Conservation (phyloP, 345 rosid species). For the Rhodamnia argentea region DNA sequence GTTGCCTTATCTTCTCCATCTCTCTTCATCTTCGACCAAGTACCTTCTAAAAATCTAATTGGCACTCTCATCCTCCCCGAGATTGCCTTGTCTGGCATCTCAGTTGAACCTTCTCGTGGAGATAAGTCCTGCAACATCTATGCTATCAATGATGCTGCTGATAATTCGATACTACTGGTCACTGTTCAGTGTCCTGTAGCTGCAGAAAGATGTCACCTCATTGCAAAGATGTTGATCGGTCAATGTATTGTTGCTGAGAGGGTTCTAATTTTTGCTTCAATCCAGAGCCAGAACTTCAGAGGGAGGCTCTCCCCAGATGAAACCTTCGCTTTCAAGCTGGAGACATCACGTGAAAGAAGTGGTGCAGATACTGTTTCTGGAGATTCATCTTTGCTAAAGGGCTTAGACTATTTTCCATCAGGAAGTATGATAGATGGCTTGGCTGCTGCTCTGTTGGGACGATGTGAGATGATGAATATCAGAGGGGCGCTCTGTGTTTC, state of each 20-base stretch:
- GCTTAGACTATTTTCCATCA: conserved; percentile 73
- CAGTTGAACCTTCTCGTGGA: conserved; percentile 44
- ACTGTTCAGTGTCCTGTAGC: conserved; percentile 55
- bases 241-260: conserved; percentile 54
- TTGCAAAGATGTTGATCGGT: conserved; percentile 67
- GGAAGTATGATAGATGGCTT: conserved; percentile 84
- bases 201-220: conserved; percentile 56
- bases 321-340: conserved; percentile 63
- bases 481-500: conserved; percentile 63
- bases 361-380: conserved; percentile 8
- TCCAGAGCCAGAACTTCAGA: conserved; percentile 74
- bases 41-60: conserved; percentile 50
- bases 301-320: conserved; percentile 76
- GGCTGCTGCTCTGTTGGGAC: conserved; percentile 70
- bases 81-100: conserved; percentile 54
- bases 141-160: conserved; percentile 25
- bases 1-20: conserved; percentile 70
- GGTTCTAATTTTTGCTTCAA: conserved; percentile 58
- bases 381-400: conserved; percentile 24
- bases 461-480: conserved; percentile 60
- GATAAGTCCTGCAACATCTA: conserved; percentile 85
- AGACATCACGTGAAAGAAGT: conserved; percentile 57
- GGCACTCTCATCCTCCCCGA: conserved; percentile 81
- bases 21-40: conserved; percentile 34
- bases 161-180: conserved; percentile 30